Base-by-base conservation (phyloP, 768 basidiomycete genomes). In the Termitomyces titanicus region DNA sequence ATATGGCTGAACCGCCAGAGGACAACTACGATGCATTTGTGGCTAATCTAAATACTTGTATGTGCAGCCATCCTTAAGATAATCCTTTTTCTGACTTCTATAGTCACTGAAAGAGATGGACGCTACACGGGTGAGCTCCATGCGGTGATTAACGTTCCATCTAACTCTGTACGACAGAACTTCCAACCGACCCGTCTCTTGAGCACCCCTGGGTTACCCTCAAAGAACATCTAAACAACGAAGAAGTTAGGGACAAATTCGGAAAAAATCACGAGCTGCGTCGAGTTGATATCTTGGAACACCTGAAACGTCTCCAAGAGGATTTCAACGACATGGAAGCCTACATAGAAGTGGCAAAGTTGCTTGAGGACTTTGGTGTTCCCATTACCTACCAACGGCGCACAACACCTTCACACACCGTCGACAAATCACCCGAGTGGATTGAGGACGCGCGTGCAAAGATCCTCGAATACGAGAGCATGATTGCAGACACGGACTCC, bases 151-250 rank as follows among this genome's bases (percentile, higher is more conserved):
- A 5, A 11, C 22, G 34, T 39, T 49, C 18, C 22, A 18, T 29
- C 47, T 42, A 51, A 49, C 38, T 37, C 49, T 42, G 3, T 39
- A 12, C 24, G 2, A 38, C 27, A 53, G 55, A 38, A 2, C 47
- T 52, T 11, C 47, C 50, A 20, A 39, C 37, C 9, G 52, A 61
- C 27, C 25, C 53, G 10, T 47, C 39, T 12, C 47, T 49, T 7
- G 50, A 51, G 18, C 27, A 37, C 3, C 39, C 39, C 0, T n/a
- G 37, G 1, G 15, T 51, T 17, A 22, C 45, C 5, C 24, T 49
- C 15, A 24, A 38, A 34, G 22, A 38, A 31, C 9, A 51, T 25
- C 24, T 49, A 7, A 7, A 18, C 15, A 15, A 51, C 27, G 13
- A n/a, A 8, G 1, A 25, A 12, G 35, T 49, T 3, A 35, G 9